A percentile compares a stretch with the other conserved stretches of the same genome.
Evolutionary conservation across 768 basidiomycete genomes (phyloP).

Genomic region (Amanita rimosa): DNA sequence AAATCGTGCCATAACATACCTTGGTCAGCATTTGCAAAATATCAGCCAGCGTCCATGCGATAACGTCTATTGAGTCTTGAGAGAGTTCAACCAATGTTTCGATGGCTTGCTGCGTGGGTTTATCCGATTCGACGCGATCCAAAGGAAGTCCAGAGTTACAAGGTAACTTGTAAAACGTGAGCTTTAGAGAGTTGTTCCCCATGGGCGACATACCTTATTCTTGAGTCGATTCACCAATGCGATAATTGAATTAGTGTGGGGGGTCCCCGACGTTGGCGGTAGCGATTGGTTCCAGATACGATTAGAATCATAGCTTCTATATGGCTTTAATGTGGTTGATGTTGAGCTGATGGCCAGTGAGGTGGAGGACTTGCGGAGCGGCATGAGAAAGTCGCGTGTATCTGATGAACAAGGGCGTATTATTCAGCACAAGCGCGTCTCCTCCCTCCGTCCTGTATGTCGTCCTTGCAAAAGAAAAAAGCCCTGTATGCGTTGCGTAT

Average conservation of each 20-base stretch:
- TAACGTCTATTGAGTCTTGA: slow-evolving; percentile 65
- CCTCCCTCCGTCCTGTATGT: no score
- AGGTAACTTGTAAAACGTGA: slow-evolving; percentile 48
- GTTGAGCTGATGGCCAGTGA: slow-evolving; percentile 2
- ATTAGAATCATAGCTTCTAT: slow-evolving; percentile 6
- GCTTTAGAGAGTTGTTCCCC: neutral
- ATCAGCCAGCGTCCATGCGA: slow-evolving; percentile 68
- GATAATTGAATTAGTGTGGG: slow-evolving; percentile 76
- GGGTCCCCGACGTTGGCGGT: slow-evolving; percentile 24
- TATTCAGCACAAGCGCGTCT: neutral
- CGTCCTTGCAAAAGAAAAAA: no score
- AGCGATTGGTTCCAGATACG: slow-evolving; percentile 2
- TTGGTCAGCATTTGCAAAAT: slow-evolving; percentile 69
- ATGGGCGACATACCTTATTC: slow-evolving; percentile 49
- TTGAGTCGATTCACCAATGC: slow-evolving; percentile 72
- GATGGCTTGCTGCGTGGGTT: slow-evolving; percentile 64
- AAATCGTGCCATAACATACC: slow-evolving; percentile 26
- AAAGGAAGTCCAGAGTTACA: slow-evolving; percentile 71
- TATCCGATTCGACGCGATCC: slow-evolving; percentile 65
- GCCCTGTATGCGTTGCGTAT: no score
- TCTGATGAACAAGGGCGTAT: neutral
- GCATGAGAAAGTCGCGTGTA: slow-evolving; percentile 1
- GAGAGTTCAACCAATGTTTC: slow-evolving; percentile 75
- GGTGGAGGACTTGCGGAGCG: slow-evolving; percentile 4
- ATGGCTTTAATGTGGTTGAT: neutral